These are phyloP conservation scores for Hypomyces rosellus DNA, from an alignment of 2,329 filamentous ascomycete species.

Conservation along the genomic window DNA sequence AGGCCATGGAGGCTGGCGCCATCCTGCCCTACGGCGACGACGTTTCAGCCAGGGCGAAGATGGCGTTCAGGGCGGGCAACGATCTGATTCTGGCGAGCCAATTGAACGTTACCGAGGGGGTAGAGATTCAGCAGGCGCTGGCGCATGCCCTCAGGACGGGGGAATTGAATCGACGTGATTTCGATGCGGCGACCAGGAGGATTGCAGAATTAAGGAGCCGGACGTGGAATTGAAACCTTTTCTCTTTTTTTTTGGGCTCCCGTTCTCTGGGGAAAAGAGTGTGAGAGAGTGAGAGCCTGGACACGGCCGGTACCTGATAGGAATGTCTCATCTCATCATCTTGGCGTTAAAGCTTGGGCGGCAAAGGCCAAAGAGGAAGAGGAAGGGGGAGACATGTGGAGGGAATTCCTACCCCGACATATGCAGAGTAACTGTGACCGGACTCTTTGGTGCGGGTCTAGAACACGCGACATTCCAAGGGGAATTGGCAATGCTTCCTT, in stretches of 20 bases:
- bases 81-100: slow-evolving; percentile 11
- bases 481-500: too few relatives aligned
- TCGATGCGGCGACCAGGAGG: slow-evolving; percentile 6
- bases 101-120: slow-evolving; percentile 11
- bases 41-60: slow-evolving; percentile 1
- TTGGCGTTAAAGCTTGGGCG: not conserved
- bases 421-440: too few relatives aligned
- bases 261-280: too few relatives aligned
- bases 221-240: slow-evolving; percentile 1
- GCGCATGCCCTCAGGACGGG: not conserved
- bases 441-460: too few relatives aligned
- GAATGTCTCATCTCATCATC: too few relatives aligned
- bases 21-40: slow-evolving; percentile 7
- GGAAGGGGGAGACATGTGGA: too few relatives aligned
- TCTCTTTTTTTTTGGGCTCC: too few relatives aligned
- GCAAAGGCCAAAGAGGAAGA: not conserved
- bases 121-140: slow-evolving; percentile 6
- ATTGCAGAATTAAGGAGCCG: slow-evolving; percentile 7
- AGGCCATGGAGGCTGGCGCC: slow-evolving; percentile 12
- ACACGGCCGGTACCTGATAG: too few relatives aligned
- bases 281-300: not conserved
- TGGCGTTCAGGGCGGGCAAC: slow-evolving; percentile 9
- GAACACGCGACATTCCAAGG: too few relatives aligned
- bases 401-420: too few relatives aligned
- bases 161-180: slow-evolving; percentile 6